Percentiles rank a stretch among this genome's conserved stretches.
These are phyloP conservation scores for Ustilago hordei DNA, from an alignment of 1,284 basidiomycete genomes.

Conservation along the genomic window DNA sequence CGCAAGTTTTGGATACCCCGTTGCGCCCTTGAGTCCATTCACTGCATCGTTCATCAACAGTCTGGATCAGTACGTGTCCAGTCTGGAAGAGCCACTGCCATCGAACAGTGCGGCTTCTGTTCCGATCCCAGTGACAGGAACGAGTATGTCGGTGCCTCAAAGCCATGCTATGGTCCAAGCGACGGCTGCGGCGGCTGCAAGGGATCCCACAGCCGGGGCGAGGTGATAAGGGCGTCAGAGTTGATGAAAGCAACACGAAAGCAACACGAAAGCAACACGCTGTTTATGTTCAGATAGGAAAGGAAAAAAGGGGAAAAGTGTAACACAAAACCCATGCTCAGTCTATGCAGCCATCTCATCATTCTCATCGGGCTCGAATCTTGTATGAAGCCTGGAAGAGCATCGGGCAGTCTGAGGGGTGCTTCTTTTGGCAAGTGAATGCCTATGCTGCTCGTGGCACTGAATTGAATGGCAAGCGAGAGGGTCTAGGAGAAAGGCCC, in stretches of 20 bases:
- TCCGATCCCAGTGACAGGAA: conserved; percentile 17
- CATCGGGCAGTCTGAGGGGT: background rate
- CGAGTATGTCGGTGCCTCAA: conserved; percentile 21
- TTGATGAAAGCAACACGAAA: background rate
- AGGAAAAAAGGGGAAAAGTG: background rate
- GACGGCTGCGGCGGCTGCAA: background rate
- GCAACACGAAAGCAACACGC: background rate
- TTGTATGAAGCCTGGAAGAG: background rate
- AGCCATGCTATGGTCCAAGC: conserved; percentile 33
- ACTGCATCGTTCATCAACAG: conserved; percentile 47
- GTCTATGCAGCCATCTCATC: background rate
- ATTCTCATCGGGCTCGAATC: conserved; percentile 1
- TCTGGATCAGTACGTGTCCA: conserved; percentile 50
- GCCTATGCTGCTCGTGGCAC: background rate
- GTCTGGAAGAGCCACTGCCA: conserved; percentile 45
- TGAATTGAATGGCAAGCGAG: background rate
- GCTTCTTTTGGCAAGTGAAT: background rate
- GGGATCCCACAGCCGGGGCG: background rate
- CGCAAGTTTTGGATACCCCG: conserved; percentile 38
- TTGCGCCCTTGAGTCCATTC: conserved; percentile 43
- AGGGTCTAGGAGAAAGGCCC: background rate
- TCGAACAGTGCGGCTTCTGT: conserved; percentile 14
- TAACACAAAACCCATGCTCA: background rate
- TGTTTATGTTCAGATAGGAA: background rate
- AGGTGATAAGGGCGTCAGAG: background rate